Percentiles rank a stretch among this genome's conserved stretches.
phyloP scores from a whole-genome alignment of 495 filamentous ascomycete genomes.

The Entonaema liquescens region DNA sequence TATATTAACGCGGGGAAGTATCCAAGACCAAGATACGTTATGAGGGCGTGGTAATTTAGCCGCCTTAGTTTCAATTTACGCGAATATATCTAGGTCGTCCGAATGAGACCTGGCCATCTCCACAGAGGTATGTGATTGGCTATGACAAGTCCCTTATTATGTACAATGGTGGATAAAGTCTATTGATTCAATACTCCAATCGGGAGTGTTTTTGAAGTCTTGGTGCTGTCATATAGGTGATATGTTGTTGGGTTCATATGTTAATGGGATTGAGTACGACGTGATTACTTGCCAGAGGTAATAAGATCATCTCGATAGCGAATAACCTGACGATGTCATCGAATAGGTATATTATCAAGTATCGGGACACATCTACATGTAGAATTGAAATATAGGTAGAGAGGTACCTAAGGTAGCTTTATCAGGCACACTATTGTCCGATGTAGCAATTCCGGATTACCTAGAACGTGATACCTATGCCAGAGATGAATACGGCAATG shows the following conservation, averaged over 20 bases:
- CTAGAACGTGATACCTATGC: too few relatives aligned
- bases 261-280: neutral
- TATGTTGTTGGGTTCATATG: neutral
- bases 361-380: too few relatives aligned
- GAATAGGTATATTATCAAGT: neutral
- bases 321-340: neutral
- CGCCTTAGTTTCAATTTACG: conserved; percentile 37
- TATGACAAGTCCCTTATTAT: neutral
- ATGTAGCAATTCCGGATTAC: too few relatives aligned
- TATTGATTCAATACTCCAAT: neutral
- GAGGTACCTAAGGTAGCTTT: too few relatives aligned
- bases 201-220: neutral
- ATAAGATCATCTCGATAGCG: neutral
- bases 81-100: conserved; percentile 36
- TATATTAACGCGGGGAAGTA: conserved; percentile 39
- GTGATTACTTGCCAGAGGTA: neutral
- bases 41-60: conserved; percentile 40
- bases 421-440: too few relatives aligned
- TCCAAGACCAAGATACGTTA: conserved; percentile 21
- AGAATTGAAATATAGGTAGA: too few relatives aligned
- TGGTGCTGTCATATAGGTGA: neutral
- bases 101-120: conserved; percentile 39
- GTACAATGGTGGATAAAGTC: conserved; percentile 1
- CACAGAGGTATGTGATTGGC: neutral
- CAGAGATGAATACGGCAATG: too few relatives aligned